These are phyloP conservation scores for Fraxinus quadrangulata DNA, from an alignment of 257 asterid genomes.

Conservation along the genomic window DNA sequence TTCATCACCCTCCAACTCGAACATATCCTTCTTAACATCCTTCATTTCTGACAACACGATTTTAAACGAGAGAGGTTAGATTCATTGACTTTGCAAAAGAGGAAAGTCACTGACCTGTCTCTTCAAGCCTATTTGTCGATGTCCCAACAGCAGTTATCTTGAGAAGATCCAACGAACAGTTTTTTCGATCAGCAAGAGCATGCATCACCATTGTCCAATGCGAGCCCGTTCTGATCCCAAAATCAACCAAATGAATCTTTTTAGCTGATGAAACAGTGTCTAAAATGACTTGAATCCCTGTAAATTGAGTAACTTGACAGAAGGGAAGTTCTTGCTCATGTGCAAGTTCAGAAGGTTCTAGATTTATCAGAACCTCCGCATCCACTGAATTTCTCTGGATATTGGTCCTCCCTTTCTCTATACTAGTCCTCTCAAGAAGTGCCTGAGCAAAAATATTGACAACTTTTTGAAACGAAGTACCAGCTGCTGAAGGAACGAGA, in stretches of 20 bases:
- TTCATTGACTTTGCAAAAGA: slow-evolving; percentile 34
- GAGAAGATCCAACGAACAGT: slow-evolving; percentile 33
- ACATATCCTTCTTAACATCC: slow-evolving; percentile 13
- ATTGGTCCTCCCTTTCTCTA: slow-evolving; percentile 20
- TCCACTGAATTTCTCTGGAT: slow-evolving; percentile 20
- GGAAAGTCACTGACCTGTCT: slow-evolving; percentile 30
- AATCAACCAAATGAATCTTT: slow-evolving; percentile 41
- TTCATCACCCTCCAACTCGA: slow-evolving; percentile 35
- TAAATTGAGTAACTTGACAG: slow-evolving; percentile 30
- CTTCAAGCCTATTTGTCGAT: slow-evolving; percentile 27
- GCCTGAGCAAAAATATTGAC: slow-evolving; percentile 30
- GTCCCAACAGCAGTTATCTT: slow-evolving; percentile 48
- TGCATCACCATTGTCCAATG: slow-evolving; percentile 48
- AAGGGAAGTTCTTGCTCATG: slow-evolving; percentile 36
- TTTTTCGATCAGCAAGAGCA: slow-evolving; percentile 29
- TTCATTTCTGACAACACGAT: slow-evolving; percentile 24
- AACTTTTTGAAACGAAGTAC: slow-evolving; percentile 36
- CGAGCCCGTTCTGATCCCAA: slow-evolving; percentile 34
- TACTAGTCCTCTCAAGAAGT: slow-evolving; percentile 33
- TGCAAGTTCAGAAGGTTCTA: slow-evolving; percentile 1
- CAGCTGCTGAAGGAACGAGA: slow-evolving; percentile 21
- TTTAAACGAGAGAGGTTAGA: no score
- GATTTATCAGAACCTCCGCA: slow-evolving; percentile 18
- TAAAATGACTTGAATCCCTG: slow-evolving; percentile 44
- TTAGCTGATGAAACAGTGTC: slow-evolving; percentile 39